Evolutionary conservation across 2,329 filamentous ascomycete genomes (phyloP).

Genomic region (Alternaria incomplexa): DNA sequence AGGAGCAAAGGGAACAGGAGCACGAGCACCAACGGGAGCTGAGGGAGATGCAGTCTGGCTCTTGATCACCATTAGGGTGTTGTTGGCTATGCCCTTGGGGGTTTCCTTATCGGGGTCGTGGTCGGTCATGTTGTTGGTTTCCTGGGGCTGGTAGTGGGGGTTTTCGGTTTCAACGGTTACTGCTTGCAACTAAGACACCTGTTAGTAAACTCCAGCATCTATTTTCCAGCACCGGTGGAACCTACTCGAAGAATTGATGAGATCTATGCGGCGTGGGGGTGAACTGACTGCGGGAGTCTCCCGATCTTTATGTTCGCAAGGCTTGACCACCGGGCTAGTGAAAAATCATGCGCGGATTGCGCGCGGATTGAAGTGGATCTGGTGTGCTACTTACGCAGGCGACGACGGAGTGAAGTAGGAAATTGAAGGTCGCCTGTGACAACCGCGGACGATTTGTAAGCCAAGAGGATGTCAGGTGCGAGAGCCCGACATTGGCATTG

Average conservation of each 20-base stretch:
- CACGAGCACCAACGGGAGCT: background rate
- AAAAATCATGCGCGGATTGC: background rate
- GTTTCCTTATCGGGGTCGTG: background rate
- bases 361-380: background rate
- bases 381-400: background rate
- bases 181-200: background rate
- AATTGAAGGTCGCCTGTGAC: background rate
- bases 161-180: background rate
- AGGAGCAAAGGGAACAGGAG: background rate
- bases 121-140: conserved; percentile 1
- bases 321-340: background rate
- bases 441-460: background rate
- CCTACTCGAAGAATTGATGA: background rate
- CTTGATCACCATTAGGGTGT: background rate
- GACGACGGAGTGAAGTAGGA: conserved; percentile 1
- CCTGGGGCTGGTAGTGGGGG: background rate
- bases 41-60: background rate
- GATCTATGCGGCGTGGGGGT: background rate
- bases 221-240: background rate
- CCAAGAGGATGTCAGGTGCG: background rate
- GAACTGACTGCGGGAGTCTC: background rate
- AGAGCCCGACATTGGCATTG: too few species aligned
- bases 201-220: background rate
- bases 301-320: background rate
- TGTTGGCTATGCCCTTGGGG: background rate